Evolutionary conservation across 768 basidiomycete species (phyloP).

Genomic region (Leccinellum rugosiceps): DNA sequence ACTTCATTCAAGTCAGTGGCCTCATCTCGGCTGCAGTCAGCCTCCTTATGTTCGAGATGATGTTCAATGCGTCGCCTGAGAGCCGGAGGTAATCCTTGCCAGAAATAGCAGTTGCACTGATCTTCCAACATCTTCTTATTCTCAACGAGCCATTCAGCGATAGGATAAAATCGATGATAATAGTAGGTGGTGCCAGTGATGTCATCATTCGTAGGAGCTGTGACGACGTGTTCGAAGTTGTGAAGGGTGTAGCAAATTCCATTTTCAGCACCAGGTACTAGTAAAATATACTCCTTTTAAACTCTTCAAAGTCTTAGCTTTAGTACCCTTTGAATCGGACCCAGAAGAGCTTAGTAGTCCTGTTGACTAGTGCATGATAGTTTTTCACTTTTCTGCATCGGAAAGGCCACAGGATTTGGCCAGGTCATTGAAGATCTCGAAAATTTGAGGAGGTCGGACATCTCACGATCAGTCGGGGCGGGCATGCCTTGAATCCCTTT

Average conservation of each 20-base stretch:
- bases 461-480: not conserved
- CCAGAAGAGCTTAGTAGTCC: not conserved
- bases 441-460: constrained; percentile 1
- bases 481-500: not conserved
- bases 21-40: not conserved
- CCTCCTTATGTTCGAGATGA: not conserved
- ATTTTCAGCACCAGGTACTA: not conserved
- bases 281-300: not conserved
- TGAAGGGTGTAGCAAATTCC: not conserved
- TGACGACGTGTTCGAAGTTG: not conserved
- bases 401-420: not conserved
- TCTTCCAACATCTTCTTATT: not conserved
- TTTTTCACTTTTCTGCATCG: not conserved
- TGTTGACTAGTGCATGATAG: not conserved
- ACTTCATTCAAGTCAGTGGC: not conserved
- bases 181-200: not conserved
- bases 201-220: not conserved
- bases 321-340: not conserved
- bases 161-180: not conserved
- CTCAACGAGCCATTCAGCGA: not conserved
- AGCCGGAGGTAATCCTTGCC: not conserved
- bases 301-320: not conserved
- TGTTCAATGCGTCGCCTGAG: not conserved
- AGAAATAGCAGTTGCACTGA: not conserved
- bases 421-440: constrained; percentile 1